Conservation (phyloP, 2,329 filamentous ascomycete genomes). For the Penicillium sp. region DNA sequence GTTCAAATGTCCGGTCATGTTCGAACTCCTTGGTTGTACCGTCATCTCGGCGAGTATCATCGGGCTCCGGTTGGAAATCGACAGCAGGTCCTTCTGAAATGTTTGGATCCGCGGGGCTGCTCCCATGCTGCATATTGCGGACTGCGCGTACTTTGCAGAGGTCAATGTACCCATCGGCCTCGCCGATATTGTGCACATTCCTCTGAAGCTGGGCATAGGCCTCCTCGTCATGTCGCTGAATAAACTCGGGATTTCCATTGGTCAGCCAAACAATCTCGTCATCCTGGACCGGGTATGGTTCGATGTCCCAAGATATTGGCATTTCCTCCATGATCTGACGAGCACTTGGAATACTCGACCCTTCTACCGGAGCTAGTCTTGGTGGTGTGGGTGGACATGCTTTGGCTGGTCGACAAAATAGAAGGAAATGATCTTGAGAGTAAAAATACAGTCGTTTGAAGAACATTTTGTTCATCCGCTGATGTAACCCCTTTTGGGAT, state of each 20-base stretch:
- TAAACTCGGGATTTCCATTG: conserved; percentile 50
- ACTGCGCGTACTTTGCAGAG: conserved; percentile 61
- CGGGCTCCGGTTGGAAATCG: conserved; percentile 57
- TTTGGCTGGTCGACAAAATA: conserved; percentile 64
- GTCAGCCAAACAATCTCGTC: conserved; percentile 61
- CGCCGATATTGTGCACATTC: conserved; percentile 60
- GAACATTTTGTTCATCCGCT: conserved; percentile 62
- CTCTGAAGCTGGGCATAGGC: conserved; percentile 63
- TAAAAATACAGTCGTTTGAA: conserved; percentile 69
- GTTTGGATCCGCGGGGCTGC: conserved; percentile 56
- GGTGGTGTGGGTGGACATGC: conserved; percentile 64
- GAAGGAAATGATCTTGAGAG: conserved; percentile 64
- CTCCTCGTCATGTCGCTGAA: conserved; percentile 59
- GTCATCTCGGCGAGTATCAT: conserved; percentile 55
- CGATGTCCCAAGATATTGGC: conserved; percentile 64
- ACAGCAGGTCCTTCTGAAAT: conserved; percentile 59
- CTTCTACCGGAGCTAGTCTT: conserved; percentile 50
- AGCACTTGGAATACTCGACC: conserved; percentile 56
- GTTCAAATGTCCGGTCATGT: conserved; percentile 63
- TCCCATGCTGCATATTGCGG: conserved; percentile 58
- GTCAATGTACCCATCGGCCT: conserved; percentile 68
- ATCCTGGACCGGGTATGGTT: conserved; percentile 62
- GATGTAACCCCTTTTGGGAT: conserved; percentile 63
- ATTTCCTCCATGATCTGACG: conserved; percentile 59
- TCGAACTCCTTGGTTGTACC: conserved; percentile 58